These are phyloP conservation scores for Ascochyta pisi DNA, from an alignment of 2,329 filamentous ascomycete species.

Conservation along the genomic window DNA sequence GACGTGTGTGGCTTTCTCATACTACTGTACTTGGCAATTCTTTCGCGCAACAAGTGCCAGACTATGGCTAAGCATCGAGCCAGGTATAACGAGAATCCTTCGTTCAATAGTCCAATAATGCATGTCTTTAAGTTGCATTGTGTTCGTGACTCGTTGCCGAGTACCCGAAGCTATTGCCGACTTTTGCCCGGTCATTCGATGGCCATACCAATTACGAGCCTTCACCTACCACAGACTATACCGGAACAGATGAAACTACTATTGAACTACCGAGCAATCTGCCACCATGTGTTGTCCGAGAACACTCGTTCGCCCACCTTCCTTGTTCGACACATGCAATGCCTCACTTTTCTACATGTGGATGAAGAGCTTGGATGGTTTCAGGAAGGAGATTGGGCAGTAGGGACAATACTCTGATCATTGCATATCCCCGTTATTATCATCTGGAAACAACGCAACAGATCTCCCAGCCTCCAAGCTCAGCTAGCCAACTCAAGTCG, in stretches of 20 bases:
- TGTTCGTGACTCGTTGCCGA: constrained; percentile 7
- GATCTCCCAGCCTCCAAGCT: neutral
- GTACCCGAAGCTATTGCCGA: constrained; percentile 9
- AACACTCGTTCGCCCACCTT: constrained; percentile 14
- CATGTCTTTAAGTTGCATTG: neutral
- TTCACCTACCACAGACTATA: neutral
- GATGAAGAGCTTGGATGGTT: neutral
- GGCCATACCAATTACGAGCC: neutral
- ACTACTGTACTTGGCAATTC: neutral
- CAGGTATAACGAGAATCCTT: neutral
- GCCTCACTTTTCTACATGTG: neutral
- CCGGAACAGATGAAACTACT: neutral
- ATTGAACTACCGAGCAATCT: constrained; percentile 1
- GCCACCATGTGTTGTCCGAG: neutral
- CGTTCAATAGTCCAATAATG: neutral
- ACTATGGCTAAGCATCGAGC: neutral
- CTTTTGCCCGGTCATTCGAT: constrained; percentile 14
- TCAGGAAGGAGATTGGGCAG: neutral
- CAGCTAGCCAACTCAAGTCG: neutral
- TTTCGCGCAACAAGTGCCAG: neutral
- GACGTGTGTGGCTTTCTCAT: constrained; percentile 12
- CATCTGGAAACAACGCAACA: neutral
- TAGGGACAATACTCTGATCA: neutral
- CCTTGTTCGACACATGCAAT: neutral
- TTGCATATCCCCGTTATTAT: neutral